Percentiles rank a stretch among this genome's conserved stretches.
phyloP scores from a whole-genome alignment of 2,329 filamentous ascomycete species.

The Aureobasidium melanogenum region DNA sequence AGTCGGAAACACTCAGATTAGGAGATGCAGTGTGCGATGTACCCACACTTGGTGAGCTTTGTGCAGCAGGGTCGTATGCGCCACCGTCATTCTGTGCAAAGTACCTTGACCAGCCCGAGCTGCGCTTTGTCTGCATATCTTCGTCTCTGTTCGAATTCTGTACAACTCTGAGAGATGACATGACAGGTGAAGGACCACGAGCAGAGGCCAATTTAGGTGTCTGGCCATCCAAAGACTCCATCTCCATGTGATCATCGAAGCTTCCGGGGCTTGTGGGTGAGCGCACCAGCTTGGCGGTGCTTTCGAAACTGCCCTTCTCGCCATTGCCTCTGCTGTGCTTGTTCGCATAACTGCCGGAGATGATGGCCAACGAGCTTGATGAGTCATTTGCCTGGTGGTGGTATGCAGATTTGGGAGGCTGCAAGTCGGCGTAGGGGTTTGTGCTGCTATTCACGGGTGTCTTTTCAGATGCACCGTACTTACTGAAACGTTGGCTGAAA shows the following conservation, averaged over 20 bases:
- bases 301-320: slow-evolving; percentile 48
- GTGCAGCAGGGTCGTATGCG: slow-evolving; percentile 25
- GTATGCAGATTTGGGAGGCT: not conserved
- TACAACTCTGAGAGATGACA: not conserved
- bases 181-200: slow-evolving; percentile 27
- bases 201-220: slow-evolving; percentile 15
- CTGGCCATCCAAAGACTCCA: slow-evolving; percentile 15
- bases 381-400: slow-evolving; percentile 18
- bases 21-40: not conserved
- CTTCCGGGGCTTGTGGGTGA: slow-evolving; percentile 23
- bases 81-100: slow-evolving; percentile 26
- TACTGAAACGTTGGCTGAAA: slow-evolving; percentile 7
- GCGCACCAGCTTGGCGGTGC: slow-evolving; percentile 52
- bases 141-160: slow-evolving; percentile 25
- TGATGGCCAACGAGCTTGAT: slow-evolving; percentile 38
- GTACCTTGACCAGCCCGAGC: slow-evolving; percentile 45
- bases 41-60: slow-evolving; percentile 22
- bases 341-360: slow-evolving; percentile 47
- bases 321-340: slow-evolving; percentile 36
- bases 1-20: slow-evolving; percentile 28
- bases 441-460: not conserved
- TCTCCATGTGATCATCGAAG: slow-evolving; percentile 9
- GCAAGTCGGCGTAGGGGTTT: not conserved
- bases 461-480: not conserved
- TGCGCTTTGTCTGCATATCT: slow-evolving; percentile 38